These are phyloP conservation scores for Syncephalis fuscata DNA, from an alignment of 371 early-diverging fungal species.

Conservation along the genomic window DNA sequence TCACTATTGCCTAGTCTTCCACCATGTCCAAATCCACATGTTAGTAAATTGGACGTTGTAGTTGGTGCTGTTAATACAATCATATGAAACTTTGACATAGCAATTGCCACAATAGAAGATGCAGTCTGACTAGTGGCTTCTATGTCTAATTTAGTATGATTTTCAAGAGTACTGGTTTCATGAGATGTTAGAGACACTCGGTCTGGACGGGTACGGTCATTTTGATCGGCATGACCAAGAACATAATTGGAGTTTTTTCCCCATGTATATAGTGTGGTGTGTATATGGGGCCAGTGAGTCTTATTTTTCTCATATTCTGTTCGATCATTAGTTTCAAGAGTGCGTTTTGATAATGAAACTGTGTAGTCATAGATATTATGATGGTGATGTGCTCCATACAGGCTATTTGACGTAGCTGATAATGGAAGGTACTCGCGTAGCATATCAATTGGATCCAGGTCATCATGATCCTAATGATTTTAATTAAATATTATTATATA, in stretches of 20 bases:
- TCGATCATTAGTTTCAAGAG: no score
- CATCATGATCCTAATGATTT: no score
- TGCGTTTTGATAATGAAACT: no score
- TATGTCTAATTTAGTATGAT: no score
- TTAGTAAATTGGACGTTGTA: conserved; percentile 10
- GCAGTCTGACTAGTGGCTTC: conserved; percentile 2
- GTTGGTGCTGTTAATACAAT: conserved; percentile 34
- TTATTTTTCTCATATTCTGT: no score
- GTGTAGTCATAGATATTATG: no score
- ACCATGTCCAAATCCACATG: conserved; percentile 57
- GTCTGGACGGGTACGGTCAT: conserved; percentile 42
- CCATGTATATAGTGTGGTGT: conserved; percentile 45
- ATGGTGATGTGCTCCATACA: no score
- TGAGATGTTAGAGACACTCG: conserved; percentile 29
- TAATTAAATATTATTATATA: no score
- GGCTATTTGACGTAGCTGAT: no score
- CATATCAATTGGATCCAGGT: no score
- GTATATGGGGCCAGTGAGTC: no score
- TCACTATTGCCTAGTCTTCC: conserved; percentile 50
- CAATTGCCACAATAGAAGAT: conserved; percentile 17
- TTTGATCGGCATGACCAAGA: conserved; percentile 45
- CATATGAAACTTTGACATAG: conserved; percentile 56
- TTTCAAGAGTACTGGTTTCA: not conserved
- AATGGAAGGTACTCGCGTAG: no score
- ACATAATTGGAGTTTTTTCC: conserved; percentile 54